Base-by-base conservation (phyloP, 805 yeast species). In the Metschnikowia hibisci region DNA sequence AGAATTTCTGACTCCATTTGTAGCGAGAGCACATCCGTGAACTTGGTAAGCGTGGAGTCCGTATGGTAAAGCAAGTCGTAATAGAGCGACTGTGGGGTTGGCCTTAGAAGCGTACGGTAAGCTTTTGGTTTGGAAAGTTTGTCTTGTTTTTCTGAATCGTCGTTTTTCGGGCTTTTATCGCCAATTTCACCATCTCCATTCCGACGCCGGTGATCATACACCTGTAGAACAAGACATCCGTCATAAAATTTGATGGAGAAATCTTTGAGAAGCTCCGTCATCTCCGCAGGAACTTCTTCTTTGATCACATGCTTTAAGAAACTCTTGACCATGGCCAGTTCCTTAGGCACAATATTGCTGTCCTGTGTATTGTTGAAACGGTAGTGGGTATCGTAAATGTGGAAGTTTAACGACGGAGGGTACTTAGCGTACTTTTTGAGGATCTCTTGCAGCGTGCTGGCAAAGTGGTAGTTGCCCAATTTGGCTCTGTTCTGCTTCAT, bases 1-100 rank as follows among this genome's bases (percentile, higher is more conserved):
- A 91, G 67, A 20, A 90, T 79, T 62, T 90, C 96, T n/a, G 91
- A 74, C 64, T 93, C 98, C 77, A 91, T 80, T 42, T 81, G 82
- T 23, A 87, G 70, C 3, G 95, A 84, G 41, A 87, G 71, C 18
- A 77, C 74, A 62, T 91, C 98, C 28, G 87, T 82, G 60, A 88
- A 85, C 44, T 85, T 68, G 6, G 84, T 77, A 30, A 88, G 80
- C 47, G 80, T 77, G 2, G 77, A 67, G 62, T 91, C 97, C 0
- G 96, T 85, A 43, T 87, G 88, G 43, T 84, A 81, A 51, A 90
- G 72, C 56, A 93, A 66, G 60, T 91, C 98, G 60, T 87, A 89
- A 69, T 86, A 91, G 38, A 84, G 67, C 0, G 96, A 82, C 31
- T 85, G 60, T 46, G 83, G 89, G 2, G 95, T 85, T 3, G 96